Base-by-base conservation (phyloP, 176 grass and related monocot species). In the Microstegium vimineum region DNA sequence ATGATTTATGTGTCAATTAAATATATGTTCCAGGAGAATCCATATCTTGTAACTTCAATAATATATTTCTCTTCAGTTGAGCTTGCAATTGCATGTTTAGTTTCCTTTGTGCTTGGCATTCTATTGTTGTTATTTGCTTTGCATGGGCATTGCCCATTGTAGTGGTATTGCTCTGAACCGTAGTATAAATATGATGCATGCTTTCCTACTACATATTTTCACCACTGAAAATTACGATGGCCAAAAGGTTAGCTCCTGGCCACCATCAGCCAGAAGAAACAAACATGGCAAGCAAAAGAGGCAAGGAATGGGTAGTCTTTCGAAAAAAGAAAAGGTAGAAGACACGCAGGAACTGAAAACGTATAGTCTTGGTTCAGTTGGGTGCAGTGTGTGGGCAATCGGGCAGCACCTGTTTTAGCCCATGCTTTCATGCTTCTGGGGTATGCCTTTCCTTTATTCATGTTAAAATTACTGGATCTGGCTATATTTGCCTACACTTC, bases 251-350 rank as follows among this genome's bases (percentile, higher is more conserved):
- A 23, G 51, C 51, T 54, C 51, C 16, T 52, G 47, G 51, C 18
- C 7, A 17, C 31, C 20, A 33, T 5, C 63, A 46, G 10, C 5
- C 41, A 52, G 46, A 85, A 69, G 62, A 63, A 82, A 81, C 52
- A 83, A 88, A 43, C 74, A 91, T 80, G 46, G 15, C 45, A 52
- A 47, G 42, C 71, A 75, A 88, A 89, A 89, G 71, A 82, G 77
- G 65, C 59, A 77, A 59, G 71, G 77, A 57, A 85, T 71, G 26
- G 52, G 40, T 54, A 56, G 78, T 73, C 78, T 90, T 86, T 86
- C 4, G 56, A 45, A 49, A 40, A 72, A 30, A 71, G 52, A 16
- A 30, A 41, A 51, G 74, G 73, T 17, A 46, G 40, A 45, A 79
- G 75, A 57, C 68, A 57, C 15, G 35, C 27, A 67, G 30, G n/a